phyloP scores from a whole-genome alignment of 1,139 yeast genomes.

The Diutina rugosa region DNA sequence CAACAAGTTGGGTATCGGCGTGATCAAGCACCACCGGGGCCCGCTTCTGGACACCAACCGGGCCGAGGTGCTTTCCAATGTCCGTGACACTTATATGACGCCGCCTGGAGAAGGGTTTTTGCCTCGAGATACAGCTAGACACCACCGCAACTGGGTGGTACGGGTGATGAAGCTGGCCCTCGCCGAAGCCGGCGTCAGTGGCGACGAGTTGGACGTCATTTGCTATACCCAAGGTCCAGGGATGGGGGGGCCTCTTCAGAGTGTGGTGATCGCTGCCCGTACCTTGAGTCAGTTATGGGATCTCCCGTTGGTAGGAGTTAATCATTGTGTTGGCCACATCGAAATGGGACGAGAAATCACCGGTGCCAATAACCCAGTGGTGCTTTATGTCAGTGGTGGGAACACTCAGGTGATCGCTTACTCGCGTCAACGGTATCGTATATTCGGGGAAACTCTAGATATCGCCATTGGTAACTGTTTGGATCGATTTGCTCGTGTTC shows the following conservation, averaged over 20 bases:
- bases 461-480: slow-evolving; percentile 96
- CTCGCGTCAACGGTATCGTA: slow-evolving; percentile 82
- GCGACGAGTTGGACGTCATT: slow-evolving; percentile 66
- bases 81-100: slow-evolving; percentile 86
- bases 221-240: slow-evolving; percentile 98
- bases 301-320: slow-evolving; percentile 84
- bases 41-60: slow-evolving; percentile 38
- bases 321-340: slow-evolving; percentile 95
- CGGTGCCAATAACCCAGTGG: slow-evolving; percentile 91
- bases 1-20: slow-evolving; percentile 88
- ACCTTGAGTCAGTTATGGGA: slow-evolving; percentile 72
- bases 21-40: slow-evolving; percentile 58
- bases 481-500: slow-evolving; percentile 88
- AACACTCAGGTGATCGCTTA: slow-evolving; percentile 97
- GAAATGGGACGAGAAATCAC: slow-evolving; percentile 99
- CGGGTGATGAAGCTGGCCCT: slow-evolving; percentile 60
- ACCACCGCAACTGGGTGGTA: slow-evolving; percentile 93
- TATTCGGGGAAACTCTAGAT: slow-evolving; percentile 94
- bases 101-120: slow-evolving; percentile 98
- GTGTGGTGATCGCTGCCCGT: slow-evolving; percentile 88
- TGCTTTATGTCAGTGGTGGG: slow-evolving; percentile 93
- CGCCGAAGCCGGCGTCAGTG: slow-evolving; percentile 43
- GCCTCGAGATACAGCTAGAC: slow-evolving; percentile 93
- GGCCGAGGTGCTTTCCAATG: slow-evolving; percentile 70
- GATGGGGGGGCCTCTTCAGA: slow-evolving; percentile 96